These are phyloP conservation scores for Vanrija sp. DNA, from an alignment of 1,284 basidiomycete genomes.

Conservation along the genomic window DNA sequence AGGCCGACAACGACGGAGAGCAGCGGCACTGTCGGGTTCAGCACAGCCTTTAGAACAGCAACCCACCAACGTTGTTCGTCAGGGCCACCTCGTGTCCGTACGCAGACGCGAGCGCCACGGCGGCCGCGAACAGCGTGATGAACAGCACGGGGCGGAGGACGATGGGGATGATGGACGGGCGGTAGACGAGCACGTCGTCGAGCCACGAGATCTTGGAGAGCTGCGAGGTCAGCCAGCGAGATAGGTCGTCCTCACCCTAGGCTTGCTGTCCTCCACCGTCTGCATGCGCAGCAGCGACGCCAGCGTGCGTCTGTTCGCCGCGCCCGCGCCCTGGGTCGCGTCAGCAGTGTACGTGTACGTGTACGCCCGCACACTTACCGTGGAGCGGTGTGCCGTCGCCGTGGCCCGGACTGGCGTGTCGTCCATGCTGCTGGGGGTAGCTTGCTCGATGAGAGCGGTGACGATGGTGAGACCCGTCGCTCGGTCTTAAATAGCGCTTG, in stretches of 20 bases:
- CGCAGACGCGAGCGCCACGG: constrained; percentile 40
- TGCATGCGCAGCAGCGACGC: constrained; percentile 39
- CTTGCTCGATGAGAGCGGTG: too few species aligned
- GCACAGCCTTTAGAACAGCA: neutral
- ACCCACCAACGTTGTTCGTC: constrained; percentile 46
- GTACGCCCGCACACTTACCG: too few species aligned
- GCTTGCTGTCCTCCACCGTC: constrained; percentile 43
- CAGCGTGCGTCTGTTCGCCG: constrained; percentile 31
- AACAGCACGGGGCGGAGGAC: constrained; percentile 65
- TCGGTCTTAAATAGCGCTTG: too few species aligned
- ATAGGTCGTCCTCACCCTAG: constrained; percentile 24
- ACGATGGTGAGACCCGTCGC: too few species aligned
- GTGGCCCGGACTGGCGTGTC: too few species aligned
- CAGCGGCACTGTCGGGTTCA: constrained; percentile 58
- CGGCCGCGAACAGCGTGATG: constrained; percentile 67
- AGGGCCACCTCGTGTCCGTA: constrained; percentile 40
- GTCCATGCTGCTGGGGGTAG: too few species aligned
- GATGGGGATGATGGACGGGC: constrained; percentile 56
- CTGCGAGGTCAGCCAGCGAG: constrained; percentile 6
- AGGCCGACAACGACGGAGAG: constrained; percentile 79
- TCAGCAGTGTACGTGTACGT: constrained; percentile 24
- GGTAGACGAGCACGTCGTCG: constrained; percentile 74
- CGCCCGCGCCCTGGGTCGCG: constrained; percentile 26
- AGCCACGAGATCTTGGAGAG: constrained; percentile 74
- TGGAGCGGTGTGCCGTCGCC: too few species aligned